Base-by-base conservation (phyloP, 139 green algal species). In the Volvox africanus region DNA sequence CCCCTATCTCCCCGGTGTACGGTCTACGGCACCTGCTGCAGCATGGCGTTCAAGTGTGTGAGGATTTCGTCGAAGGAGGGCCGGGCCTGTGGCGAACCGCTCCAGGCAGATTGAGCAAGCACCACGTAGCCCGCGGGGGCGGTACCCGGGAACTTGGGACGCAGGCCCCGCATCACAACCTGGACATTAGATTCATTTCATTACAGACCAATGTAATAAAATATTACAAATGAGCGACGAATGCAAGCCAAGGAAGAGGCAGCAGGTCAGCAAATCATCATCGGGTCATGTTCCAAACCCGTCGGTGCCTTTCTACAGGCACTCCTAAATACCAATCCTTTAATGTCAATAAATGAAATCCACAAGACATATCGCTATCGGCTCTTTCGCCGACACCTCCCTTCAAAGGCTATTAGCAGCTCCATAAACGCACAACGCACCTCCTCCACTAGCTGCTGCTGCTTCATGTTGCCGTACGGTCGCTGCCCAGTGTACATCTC, bases 91-190 rank as follows among this genome's bases (percentile, higher is more conserved):
- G 94, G 87, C 0, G 91, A 87, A 33, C 88, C 92, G 30, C 77
- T 89, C 94, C 94, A 96, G 73, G 93, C 95, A 35, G 80, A 86
- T 62, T 92, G 89, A 17, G 94, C 93, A 32, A 96, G 89, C 32
- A 83, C 44, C 61, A 88, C 88, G 62, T 95, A 96, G 67, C 68
- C 88, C 1, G 77, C 89, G 21, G 94, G 94, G 19, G 94, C 92
- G 75, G 85, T 82, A 24, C 61, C 35, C 50, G 93, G 93, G 89
- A 96, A 96, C 73, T 87, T 91, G 68, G 94, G 94, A 3, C 94
- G 83, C 87, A 96, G 91, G 71, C 94, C 94, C 3, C 93, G 91
- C 93, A 96, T 94, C 75, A 96, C 94, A n/a, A 95, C 93, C 91
- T 93, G 86, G 21, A 55, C 44, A 9, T 55, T 14, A 55, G 9